Conservation (phyloP, 2,329 filamentous ascomycete species). For the Bipolaris cookei region DNA sequence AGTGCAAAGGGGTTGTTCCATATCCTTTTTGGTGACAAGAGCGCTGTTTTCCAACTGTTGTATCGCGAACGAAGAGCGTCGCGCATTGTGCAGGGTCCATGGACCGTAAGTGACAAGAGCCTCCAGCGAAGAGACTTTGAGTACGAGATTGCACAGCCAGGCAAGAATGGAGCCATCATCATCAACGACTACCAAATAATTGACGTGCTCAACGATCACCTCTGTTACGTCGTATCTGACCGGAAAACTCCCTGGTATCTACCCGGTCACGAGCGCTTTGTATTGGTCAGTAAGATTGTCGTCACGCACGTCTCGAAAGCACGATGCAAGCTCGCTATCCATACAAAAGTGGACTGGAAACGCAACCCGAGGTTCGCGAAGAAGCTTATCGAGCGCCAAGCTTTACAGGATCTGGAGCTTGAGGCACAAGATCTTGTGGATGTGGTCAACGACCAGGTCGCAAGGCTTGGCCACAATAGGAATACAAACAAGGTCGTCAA, state of each 20-base stretch:
- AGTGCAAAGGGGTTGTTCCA: conserved; percentile 95
- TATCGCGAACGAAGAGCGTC: conserved; percentile 69
- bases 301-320: conserved; percentile 93
- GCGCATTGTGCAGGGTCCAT: conserved; percentile 81
- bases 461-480: conserved; percentile 73
- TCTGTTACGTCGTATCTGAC: conserved; percentile 72
- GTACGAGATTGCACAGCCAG: conserved; percentile 71
- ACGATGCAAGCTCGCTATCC: conserved; percentile 88
- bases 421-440: conserved; percentile 78
- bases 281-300: conserved; percentile 85
- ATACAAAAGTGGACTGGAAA: conserved; percentile 86
- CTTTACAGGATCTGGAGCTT: conserved; percentile 74
- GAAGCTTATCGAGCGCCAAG: conserved; percentile 65
- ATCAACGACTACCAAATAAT: conserved; percentile 86
- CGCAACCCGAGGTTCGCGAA: conserved; percentile 57
- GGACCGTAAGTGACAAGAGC: conserved; percentile 73
- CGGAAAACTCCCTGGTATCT: conserved; percentile 79
- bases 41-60: conserved; percentile 88
- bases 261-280: conserved; percentile 79
- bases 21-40: conserved; percentile 95
- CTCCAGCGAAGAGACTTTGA: conserved; percentile 79
- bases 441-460: conserved; percentile 77
- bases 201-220: conserved; percentile 65
- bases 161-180: conserved; percentile 50
- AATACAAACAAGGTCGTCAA: conserved; percentile 79